phyloP scores from a whole-genome alignment of 1,284 basidiomycete genomes.

The Ceratobasidium sp. region DNA sequence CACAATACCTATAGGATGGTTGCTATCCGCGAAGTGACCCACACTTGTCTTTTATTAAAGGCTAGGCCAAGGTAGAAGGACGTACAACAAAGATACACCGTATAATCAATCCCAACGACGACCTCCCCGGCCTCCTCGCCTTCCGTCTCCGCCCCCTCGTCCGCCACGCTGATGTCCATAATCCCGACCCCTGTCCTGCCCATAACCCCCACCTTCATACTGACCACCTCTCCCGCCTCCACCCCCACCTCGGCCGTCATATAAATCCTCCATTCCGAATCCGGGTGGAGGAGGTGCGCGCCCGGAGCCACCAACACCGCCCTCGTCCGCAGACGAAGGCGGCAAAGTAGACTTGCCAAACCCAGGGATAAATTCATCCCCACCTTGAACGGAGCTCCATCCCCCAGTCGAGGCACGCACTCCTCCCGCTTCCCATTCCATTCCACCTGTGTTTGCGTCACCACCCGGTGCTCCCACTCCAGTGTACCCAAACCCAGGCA shows the following conservation, averaged over 20 bases:
- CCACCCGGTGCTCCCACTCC: constrained; percentile 18
- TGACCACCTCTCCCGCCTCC: constrained; percentile 38
- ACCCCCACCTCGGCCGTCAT: constrained; percentile 46
- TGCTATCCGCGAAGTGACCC: background rate
- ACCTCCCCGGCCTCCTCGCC: constrained; percentile 48
- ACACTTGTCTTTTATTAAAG: background rate
- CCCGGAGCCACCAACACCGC: constrained; percentile 52
- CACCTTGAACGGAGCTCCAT: constrained; percentile 53
- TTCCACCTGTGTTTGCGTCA: constrained; percentile 43
- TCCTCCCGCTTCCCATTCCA: constrained; percentile 37
- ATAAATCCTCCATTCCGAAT: constrained; percentile 50
- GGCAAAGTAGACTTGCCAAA: constrained; percentile 52
- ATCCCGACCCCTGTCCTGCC: constrained; percentile 46
- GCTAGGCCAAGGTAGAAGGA: background rate
- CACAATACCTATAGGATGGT: no score
- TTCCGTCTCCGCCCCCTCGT: constrained; percentile 42
- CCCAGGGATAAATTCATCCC: constrained; percentile 67
- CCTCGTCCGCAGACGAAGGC: constrained; percentile 27
- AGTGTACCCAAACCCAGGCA: constrained; percentile 47
- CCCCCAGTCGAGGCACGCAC: constrained; percentile 44
- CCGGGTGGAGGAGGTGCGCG: constrained; percentile 51
- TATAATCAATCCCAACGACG: constrained; percentile 44
- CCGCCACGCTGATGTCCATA: constrained; percentile 40
- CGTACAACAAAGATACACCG: no score
- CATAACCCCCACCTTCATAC: constrained; percentile 46